Percentiles rank a stretch among this genome's conserved stretches.
Evolutionary conservation across 2,329 filamentous ascomycete genomes (phyloP).

Genomic region (Colletotrichum tropicicola): DNA sequence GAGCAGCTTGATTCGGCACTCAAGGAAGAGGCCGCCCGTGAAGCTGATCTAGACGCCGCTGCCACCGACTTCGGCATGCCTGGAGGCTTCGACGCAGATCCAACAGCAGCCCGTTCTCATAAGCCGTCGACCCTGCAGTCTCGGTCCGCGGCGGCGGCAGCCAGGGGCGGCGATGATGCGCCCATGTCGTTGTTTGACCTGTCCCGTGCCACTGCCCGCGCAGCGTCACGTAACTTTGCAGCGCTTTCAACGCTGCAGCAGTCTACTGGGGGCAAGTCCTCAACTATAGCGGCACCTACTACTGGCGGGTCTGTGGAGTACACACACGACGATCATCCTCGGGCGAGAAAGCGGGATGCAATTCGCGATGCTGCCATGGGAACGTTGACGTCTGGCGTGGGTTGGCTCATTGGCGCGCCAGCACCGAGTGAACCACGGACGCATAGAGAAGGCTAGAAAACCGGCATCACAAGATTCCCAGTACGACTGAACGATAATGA

Average conservation of each 20-base stretch:
- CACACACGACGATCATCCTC: constrained; percentile 41
- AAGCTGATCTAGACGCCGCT: constrained; percentile 77
- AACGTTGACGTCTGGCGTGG: constrained; percentile 72
- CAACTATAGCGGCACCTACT: constrained; percentile 1
- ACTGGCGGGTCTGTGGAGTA: constrained; percentile 24
- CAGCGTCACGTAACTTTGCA: constrained; percentile 67
- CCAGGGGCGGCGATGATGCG: constrained; percentile 62
- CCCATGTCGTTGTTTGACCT: constrained; percentile 74
- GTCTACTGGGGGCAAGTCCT: constrained; percentile 41
- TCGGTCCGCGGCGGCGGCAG: constrained; percentile 44
- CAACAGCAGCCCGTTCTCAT: constrained; percentile 43
- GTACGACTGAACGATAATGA: neutral
- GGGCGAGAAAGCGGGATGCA: constrained; percentile 76
- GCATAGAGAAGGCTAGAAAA: too few species aligned
- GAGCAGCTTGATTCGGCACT: constrained; percentile 77
- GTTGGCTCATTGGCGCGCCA: constrained; percentile 72
- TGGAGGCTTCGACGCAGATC: constrained; percentile 57
- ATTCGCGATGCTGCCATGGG: constrained; percentile 72
- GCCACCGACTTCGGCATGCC: constrained; percentile 66
- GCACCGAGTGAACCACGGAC: too few species aligned
- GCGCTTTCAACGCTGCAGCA: constrained; percentile 62
- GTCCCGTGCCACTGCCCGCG: constrained; percentile 66
- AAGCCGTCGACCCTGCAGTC: constrained; percentile 33
- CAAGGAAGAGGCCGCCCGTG: constrained; percentile 72
- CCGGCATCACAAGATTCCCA: too few species aligned